Percentiles rank a stretch among this genome's conserved stretches.
Conservation (phyloP, 306 rosid species). For the Malus asiatica region DNA sequence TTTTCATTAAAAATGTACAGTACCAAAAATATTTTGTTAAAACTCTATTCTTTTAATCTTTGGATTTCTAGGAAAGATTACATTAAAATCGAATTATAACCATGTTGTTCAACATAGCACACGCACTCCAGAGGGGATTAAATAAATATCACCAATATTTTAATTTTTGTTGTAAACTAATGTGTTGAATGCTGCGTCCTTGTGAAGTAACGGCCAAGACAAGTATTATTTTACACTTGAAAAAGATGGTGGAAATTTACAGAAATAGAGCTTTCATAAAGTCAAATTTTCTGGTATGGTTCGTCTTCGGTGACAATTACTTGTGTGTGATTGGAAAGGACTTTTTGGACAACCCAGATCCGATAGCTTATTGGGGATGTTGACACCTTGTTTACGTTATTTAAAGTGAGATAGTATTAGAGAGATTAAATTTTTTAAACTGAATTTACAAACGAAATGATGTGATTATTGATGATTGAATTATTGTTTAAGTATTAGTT, state of each 20-base stretch:
- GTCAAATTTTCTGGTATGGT: slow-evolving; percentile 47
- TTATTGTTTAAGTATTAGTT: too few species aligned
- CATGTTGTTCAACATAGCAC: background rate
- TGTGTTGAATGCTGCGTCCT: background rate
- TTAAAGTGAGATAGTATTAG: background rate
- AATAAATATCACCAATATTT: background rate
- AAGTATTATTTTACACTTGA: background rate
- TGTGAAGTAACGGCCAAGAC: slow-evolving; percentile 5
- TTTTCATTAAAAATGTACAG: too few species aligned
- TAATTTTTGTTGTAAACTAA: background rate
- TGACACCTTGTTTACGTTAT: slow-evolving; percentile 26
- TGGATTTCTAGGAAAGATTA: background rate
- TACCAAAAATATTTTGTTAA: rapidly evolving
- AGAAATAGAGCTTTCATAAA: background rate
- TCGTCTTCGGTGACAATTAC: slow-evolving; percentile 14
- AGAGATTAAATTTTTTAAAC: too few species aligned
- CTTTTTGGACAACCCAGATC: slow-evolving; percentile 27
- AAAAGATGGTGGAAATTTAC: slow-evolving; percentile 14
- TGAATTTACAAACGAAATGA: too few species aligned
- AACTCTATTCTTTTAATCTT: too few species aligned
- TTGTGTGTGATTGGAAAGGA: slow-evolving; percentile 27
- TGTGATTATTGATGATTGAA: too few species aligned
- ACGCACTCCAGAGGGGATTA: background rate
- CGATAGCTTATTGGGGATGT: slow-evolving; percentile 25
- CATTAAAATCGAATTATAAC: too few species aligned